Percentiles rank a stretch among this genome's conserved stretches.
Evolutionary conservation across 495 filamentous ascomycete species (phyloP).

Genomic region (Xylaria cubensis): DNA sequence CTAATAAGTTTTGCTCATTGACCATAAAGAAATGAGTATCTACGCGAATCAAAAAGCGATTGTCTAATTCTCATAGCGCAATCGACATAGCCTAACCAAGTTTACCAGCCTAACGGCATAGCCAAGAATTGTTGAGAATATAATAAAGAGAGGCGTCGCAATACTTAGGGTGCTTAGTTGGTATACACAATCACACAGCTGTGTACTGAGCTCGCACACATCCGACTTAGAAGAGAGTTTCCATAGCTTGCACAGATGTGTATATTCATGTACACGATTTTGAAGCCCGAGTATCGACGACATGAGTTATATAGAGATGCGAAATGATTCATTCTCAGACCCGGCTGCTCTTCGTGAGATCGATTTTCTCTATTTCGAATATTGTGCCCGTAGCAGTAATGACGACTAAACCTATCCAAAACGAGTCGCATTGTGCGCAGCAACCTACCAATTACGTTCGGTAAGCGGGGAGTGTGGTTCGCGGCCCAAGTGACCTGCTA

Average conservation of each 20-base stretch:
- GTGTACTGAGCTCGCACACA: background rate
- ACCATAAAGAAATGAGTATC: background rate
- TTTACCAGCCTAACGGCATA: background rate
- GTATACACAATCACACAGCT: background rate
- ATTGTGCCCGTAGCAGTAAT: background rate
- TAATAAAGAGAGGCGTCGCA: background rate
- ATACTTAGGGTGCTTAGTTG: background rate
- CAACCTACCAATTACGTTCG: background rate
- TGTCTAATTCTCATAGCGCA: no score
- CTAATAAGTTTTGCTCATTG: background rate
- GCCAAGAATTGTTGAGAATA: background rate
- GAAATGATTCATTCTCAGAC: background rate
- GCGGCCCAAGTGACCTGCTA: background rate
- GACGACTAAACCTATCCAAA: background rate
- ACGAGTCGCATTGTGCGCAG: background rate
- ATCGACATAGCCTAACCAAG: no score
- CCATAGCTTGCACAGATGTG: background rate
- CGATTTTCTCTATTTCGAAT: background rate
- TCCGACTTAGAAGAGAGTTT: background rate
- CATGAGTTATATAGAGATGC: background rate
- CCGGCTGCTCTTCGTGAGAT: background rate
- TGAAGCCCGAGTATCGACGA: background rate
- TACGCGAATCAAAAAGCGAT: background rate
- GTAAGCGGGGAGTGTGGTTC: background rate
- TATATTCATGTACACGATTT: background rate